phyloP scores from a whole-genome alignment of 257 asterid species.

The Capsicum pubescens region DNA sequence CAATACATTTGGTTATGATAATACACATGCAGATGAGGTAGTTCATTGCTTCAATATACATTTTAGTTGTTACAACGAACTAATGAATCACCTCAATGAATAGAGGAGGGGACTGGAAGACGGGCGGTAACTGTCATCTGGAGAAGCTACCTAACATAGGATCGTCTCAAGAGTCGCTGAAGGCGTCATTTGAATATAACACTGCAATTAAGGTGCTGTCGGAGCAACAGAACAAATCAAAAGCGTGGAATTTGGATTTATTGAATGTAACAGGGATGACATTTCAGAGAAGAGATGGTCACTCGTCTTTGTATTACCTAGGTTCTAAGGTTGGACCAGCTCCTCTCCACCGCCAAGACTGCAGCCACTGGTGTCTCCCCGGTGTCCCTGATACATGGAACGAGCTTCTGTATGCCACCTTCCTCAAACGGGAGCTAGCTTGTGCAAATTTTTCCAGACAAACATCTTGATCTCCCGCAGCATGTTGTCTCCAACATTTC shows the following conservation, averaged over 20 bases:
- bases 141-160: constrained; percentile 34
- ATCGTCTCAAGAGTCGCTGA: constrained; percentile 12
- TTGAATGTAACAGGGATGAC: constrained; percentile 30
- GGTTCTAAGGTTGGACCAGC: constrained; percentile 28
- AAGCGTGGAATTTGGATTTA: constrained; percentile 17
- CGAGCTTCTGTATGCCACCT: constrained; percentile 28
- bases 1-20: neutral
- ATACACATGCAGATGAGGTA: neutral
- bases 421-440: constrained; percentile 29
- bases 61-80: neutral
- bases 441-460: neutral
- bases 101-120: constrained; percentile 41
- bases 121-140: constrained; percentile 35
- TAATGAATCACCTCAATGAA: neutral
- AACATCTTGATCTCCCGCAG: neutral
- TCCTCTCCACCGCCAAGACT: constrained; percentile 34
- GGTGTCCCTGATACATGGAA: constrained; percentile 37
- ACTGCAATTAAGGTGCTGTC: constrained; percentile 8
- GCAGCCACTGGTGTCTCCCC: constrained; percentile 37
- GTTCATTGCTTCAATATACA: neutral
- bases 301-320: constrained; percentile 28
- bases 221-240: constrained; percentile 9
- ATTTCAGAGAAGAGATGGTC: constrained; percentile 28
- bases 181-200: constrained; percentile 18
- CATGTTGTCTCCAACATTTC: neutral